Evolutionary conservation across 1,284 basidiomycete genomes (phyloP), one percentile per base, ranked within the genome.

Genomic region (Mrakiaceae sp.): DNA sequence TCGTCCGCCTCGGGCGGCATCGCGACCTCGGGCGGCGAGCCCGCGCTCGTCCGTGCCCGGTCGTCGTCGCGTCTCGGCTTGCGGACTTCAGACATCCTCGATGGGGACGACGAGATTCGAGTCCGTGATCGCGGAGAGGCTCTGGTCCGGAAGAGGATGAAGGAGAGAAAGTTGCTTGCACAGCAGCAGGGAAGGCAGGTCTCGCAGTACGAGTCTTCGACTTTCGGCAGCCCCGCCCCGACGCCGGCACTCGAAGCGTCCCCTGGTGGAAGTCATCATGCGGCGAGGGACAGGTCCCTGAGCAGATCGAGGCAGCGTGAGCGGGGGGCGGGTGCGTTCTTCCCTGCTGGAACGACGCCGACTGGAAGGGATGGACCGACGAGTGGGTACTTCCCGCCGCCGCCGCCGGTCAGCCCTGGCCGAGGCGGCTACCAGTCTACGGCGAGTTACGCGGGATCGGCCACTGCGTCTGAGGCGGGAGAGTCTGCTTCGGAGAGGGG

Each of bases 81-180:
- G 49, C 2, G 40, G 51, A 40, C 54, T 61, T 27, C n/a, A 49
- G 42, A 59, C 50, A 48, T 49, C 4, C 60, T 61, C 14, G 67
- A 70, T 7, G 71, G 72, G 40, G 67, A 69, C 40, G 80, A 83
- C 66, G 81, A 80, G 66, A 74, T 77, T 8, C 70, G 75, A 54
- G 73, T 74, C 9, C 71, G 74, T 48, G 82, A 83, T 70, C 73
- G 81, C 42, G 82, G 82, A 7, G 80, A 81, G 66, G 79, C 79
- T 68, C 77, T 83, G 8, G 79, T 83, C 64, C 73, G 79, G 49
- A 74, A 78, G 52, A 71, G 82, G 43, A 78, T 79, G 73, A 77
- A 77, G 67, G 80, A 80, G 62, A 50, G 49, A 44, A 11, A 61
- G 54, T 43, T 57, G 16, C 55, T 14, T 57, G 42, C 47, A 49